Base-by-base conservation (phyloP, 257 asterid species). In the Galeopsis tetrahit region DNA sequence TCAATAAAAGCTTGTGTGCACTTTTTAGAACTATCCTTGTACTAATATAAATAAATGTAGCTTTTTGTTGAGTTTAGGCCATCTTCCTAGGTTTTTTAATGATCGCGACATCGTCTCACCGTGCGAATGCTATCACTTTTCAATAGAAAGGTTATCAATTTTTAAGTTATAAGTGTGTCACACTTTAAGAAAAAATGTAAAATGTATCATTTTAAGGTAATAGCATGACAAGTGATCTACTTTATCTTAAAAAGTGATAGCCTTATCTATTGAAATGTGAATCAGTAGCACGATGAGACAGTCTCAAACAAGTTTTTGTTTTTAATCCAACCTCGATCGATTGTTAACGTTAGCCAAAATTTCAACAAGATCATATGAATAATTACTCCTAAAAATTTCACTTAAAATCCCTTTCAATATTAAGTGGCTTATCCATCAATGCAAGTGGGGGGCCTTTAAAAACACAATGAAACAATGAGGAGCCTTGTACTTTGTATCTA, bases 401-500 rank as follows among this genome's bases (percentile, higher is more conserved):
- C 35, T 55, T 17, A 13, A 55, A 49, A 55, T 21, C 35, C 35
- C 13, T 53, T 53, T 53, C 60, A 53, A 17, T 53, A 7, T 21
- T 21, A 52, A 52, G 59, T 52, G 60, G 34, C 34, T 53, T 53
- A 17, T 17, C 61, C 13, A 17, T 55, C 61, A 17, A 55, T 28
- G 11, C 34, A 21, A 17, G 72, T 65, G 58, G 70, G 75, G 77
- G 73, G 48, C 67, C 66, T 69, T 46, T 40, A 14, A 60, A 60
- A n/a, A 21, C 28, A 21, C 28, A 21, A 21, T 21, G 14, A 55
- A 13, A 6, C 61, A 33, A 5, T 53, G 80, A 17, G 72, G 44
- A 76, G 56, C 56, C 62, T 7, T 70, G 76, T 53, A 75, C 76
- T 76, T 52, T 53, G 34, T 53, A 15, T 53, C 33, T 55, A 55